Evolutionary conservation across 2,329 filamentous ascomycete genomes (phyloP).

Genomic region (Xylaria sp.): DNA sequence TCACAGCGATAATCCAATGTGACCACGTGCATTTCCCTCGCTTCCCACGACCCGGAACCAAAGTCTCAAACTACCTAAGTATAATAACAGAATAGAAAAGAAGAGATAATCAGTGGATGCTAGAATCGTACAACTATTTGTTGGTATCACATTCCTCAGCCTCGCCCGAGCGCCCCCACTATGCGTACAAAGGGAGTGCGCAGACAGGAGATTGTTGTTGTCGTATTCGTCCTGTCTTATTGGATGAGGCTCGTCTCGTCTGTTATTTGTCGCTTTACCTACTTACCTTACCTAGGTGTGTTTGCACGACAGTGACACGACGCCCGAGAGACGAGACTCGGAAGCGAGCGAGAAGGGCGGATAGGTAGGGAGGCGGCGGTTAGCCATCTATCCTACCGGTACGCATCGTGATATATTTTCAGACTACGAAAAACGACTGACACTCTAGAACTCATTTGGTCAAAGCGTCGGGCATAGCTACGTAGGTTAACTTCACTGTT

Average conservation of each 20-base stretch:
- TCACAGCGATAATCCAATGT: neutral
- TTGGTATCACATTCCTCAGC: neutral
- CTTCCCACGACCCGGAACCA: neutral
- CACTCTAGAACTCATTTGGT: too few relatives aligned
- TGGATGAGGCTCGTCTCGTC: neutral
- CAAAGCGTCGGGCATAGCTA: too few relatives aligned
- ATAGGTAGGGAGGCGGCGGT: too few relatives aligned
- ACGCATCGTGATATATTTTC: too few relatives aligned
- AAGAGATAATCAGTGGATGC: neutral
- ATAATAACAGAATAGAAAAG: neutral
- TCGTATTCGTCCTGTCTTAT: neutral
- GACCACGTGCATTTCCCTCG: neutral
- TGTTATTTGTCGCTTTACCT: too few relatives aligned
- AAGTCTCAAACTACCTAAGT: too few relatives aligned
- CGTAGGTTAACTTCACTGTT: too few relatives aligned
- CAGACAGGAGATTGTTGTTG: neutral
- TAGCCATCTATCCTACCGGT: too few relatives aligned
- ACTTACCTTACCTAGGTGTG: too few relatives aligned
- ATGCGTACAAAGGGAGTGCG: neutral
- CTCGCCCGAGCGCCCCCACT: neutral
- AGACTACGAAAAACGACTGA: too few relatives aligned
- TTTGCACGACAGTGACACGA: neutral
- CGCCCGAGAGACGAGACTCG: too few relatives aligned
- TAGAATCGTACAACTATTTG: neutral
- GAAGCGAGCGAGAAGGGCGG: neutral